Base-by-base conservation (phyloP, 345 rosid genomes). In the Aurinia saxatilis region DNA sequence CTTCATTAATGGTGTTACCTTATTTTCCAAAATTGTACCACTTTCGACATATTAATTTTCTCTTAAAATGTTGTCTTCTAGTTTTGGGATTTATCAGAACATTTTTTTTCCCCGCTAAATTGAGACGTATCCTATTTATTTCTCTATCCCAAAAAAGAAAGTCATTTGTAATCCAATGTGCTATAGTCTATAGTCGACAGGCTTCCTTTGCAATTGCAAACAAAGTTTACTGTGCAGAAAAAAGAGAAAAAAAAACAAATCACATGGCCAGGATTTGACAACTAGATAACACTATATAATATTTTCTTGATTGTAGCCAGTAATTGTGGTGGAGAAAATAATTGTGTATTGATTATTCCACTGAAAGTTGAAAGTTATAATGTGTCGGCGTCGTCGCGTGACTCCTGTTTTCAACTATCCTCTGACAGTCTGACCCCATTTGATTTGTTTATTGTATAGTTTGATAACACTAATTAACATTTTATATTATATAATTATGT, bases 211-310 rank as follows among this genome's bases (percentile, higher is more conserved):
- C 30, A 46, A 37, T 51, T 70, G 64, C 15, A 44, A 58, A 21
- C 66, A 15, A 41, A 52, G 49, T 59, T 50, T 10, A 59, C 50
- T 50, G 27, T 16, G 27, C 29, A 49, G n/a, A n/a, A n/a, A n/a
- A n/a, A n/a, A n/a, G n/a, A n/a, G n/a, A n/a, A n/a, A n/a, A 52
- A 49, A 65, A 47, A 58, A 5, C 33, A 52, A 51, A 56, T 40
- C 63, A 63, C 64, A 70, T 70, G 58, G 53, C 21, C 33, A 47
- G 30, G n/a, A 48, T 46, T 46, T 63, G 57, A 62, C 68, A 70
- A 70, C 46, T 39, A 37, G 11, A 16, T 21, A 53, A 42, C 48
- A 65, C 31, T 13, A 41, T 31, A 19, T 44, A 50, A 50, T 39
- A 36, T 49, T 17, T 25, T 48, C 30, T 27, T 63, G 51, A 67